These are phyloP conservation scores for Paecilomyces niveus DNA, from an alignment of 2,329 filamentous ascomycete genomes.

Conservation along the genomic window DNA sequence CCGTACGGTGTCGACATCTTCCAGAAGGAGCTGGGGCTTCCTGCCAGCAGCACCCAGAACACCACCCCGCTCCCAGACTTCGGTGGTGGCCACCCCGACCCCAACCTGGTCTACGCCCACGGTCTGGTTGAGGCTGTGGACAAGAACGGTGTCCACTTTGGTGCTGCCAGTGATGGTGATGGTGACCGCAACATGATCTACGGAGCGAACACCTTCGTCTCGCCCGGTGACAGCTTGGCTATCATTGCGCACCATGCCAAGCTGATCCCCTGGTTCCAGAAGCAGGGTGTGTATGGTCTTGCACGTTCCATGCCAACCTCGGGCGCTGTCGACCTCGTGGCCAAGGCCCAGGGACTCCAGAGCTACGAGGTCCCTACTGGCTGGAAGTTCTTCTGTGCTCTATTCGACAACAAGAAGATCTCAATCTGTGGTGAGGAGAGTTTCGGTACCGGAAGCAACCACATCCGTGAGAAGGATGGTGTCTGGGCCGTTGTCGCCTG, in stretches of 20 bases:
- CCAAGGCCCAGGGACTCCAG: slow-evolving; percentile 84
- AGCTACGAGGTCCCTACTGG: slow-evolving; percentile 97
- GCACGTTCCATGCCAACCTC: slow-evolving; percentile 97
- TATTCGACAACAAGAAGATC: slow-evolving; percentile 90
- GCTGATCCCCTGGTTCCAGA: slow-evolving; percentile 96
- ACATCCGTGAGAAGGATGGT: slow-evolving; percentile 98
- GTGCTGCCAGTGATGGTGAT: slow-evolving; percentile 92
- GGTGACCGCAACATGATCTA: slow-evolving; percentile 99
- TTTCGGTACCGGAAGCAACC: slow-evolving; percentile 96
- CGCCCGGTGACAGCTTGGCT: slow-evolving; percentile 90
- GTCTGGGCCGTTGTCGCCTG: slow-evolving; percentile 96
- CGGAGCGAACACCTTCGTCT: slow-evolving; percentile 91
- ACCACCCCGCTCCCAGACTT: slow-evolving; percentile 90
- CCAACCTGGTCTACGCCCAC: slow-evolving; percentile 94
- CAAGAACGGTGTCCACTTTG: slow-evolving; percentile 85
- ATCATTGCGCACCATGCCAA: slow-evolving; percentile 97
- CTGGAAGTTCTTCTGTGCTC: slow-evolving; percentile 98
- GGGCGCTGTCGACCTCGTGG: slow-evolving; percentile 89
- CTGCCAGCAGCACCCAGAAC: slow-evolving; percentile 74
- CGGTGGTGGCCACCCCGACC: slow-evolving; percentile 93
- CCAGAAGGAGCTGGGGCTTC: slow-evolving; percentile 81
- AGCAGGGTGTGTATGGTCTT: slow-evolving; percentile 90
- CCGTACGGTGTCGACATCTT: slow-evolving; percentile 95
- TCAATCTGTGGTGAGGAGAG: slow-evolving; percentile 98
- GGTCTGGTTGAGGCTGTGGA: slow-evolving; percentile 91